A percentile compares a stretch with the other conserved stretches of the same genome.
These are phyloP conservation scores for Anisodus acutangulus DNA, from an alignment of 257 asterid species.

Conservation along the genomic window DNA sequence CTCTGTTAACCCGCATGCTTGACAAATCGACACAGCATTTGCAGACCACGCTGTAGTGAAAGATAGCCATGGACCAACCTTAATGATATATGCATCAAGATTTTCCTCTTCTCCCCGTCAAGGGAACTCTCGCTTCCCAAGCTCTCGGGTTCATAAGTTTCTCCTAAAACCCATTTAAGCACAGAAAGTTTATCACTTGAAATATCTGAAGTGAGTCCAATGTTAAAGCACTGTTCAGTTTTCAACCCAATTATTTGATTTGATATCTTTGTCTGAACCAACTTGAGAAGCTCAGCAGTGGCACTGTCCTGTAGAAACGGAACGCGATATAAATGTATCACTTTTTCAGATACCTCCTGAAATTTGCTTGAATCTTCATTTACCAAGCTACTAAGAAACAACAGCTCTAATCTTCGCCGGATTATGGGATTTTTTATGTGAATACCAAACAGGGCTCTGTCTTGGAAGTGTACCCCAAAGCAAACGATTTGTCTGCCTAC, in stretches of 20 bases:
- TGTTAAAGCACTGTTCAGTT: constrained; percentile 86
- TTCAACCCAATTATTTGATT: constrained; percentile 62
- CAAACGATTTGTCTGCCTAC: constrained; percentile 46
- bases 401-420: constrained; percentile 50
- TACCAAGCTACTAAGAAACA: constrained; percentile 48
- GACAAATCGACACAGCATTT: constrained; percentile 88
- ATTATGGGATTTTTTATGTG: constrained; percentile 30
- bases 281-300: constrained; percentile 66
- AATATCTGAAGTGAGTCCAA: constrained; percentile 66
- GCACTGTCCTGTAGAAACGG: constrained; percentile 70
- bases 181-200: constrained; percentile 58
- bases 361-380: constrained; percentile 35
- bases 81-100: constrained; percentile 51
- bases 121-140: constrained; percentile 72
- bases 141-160: constrained; percentile 79
- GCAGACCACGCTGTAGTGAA: constrained; percentile 97
- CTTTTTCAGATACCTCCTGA: constrained; percentile 43
- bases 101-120: constrained; percentile 44
- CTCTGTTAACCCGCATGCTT: constrained; percentile 80
- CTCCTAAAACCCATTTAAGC: constrained; percentile 86
- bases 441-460: constrained; percentile 35
- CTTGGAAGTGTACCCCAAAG: constrained; percentile 58
- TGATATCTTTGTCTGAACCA: constrained; percentile 63
- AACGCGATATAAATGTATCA: constrained; percentile 71
- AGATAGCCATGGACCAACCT: constrained; percentile 90